A percentile compares a stretch with the other conserved stretches of the same genome.
Conservation (phyloP, 2,329 filamentous ascomycete species). For the Chrysoporthe cubensis region DNA sequence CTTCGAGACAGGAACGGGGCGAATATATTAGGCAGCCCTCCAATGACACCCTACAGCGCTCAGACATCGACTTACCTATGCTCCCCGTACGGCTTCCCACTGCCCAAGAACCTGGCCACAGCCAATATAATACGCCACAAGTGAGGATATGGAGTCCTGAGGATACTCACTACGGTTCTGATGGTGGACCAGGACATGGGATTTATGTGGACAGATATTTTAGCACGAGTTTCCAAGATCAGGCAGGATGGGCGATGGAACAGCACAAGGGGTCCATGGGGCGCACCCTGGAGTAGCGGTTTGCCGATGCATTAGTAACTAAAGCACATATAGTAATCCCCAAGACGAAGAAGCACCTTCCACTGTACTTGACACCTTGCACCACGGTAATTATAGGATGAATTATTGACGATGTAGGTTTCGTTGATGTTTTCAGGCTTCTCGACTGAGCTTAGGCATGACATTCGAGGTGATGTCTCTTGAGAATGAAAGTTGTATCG, state of each 20-base stretch:
- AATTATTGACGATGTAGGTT: no score
- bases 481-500: no score
- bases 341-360: no score
- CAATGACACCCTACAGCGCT: neutral
- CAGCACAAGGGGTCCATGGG: neutral
- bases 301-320: neutral
- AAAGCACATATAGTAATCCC: neutral
- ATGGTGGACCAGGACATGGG: neutral
- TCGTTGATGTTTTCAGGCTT: no score
- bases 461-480: no score
- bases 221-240: neutral
- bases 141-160: neutral
- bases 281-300: no score
- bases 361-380: no score
- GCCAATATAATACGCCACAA: neutral
- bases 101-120: neutral
- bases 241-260: neutral
- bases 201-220: neutral
- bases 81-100: neutral
- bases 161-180: neutral
- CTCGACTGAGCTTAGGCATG: no score
- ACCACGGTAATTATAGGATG: no score
- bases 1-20: neutral
- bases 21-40: neutral
- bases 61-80: neutral